Conservation (phyloP, 805 yeast species). For the Kazachstania martiniae region DNA sequence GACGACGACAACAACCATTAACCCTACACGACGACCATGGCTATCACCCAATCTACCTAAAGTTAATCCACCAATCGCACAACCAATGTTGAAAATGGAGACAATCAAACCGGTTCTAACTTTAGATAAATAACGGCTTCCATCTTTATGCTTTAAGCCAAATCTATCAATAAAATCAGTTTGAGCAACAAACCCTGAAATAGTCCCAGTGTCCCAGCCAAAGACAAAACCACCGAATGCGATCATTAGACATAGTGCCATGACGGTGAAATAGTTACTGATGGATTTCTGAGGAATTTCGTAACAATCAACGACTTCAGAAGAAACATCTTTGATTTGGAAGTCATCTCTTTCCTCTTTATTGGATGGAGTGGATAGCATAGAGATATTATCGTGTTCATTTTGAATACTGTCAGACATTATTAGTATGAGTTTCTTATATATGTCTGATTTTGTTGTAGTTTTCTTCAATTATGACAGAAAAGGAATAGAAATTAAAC, state of each 20-base stretch:
- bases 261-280: conserved; percentile 19
- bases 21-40: conserved; percentile 49
- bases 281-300: conserved; percentile 21
- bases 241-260: conserved; percentile 14
- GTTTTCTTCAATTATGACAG: too few species aligned
- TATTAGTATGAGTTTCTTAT: too few species aligned
- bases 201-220: conserved; percentile 75
- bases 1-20: conserved; percentile 41
- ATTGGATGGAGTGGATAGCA: conserved; percentile 5
- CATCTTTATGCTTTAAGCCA: conserved; percentile 35
- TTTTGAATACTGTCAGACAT: too few species aligned
- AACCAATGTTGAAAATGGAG: conserved; percentile 53
- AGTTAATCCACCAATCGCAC: conserved; percentile 58
- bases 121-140: conserved; percentile 35
- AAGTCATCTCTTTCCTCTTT: conserved; percentile 5
- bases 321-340: conserved; percentile 5
- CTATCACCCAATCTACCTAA: conserved; percentile 47
- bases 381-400: too few species aligned
- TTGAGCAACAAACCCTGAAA: conserved; percentile 51
- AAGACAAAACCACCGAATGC: conserved; percentile 33
- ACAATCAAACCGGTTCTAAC: conserved; percentile 45
- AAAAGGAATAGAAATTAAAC: too few species aligned
- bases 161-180: conserved; percentile 45
- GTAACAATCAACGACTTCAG: conserved; percentile 1
- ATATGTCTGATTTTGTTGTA: too few species aligned